phyloP scores from a whole-genome alignment of 1,284 basidiomycete species.

The Fomitopsis schrenkii region DNA sequence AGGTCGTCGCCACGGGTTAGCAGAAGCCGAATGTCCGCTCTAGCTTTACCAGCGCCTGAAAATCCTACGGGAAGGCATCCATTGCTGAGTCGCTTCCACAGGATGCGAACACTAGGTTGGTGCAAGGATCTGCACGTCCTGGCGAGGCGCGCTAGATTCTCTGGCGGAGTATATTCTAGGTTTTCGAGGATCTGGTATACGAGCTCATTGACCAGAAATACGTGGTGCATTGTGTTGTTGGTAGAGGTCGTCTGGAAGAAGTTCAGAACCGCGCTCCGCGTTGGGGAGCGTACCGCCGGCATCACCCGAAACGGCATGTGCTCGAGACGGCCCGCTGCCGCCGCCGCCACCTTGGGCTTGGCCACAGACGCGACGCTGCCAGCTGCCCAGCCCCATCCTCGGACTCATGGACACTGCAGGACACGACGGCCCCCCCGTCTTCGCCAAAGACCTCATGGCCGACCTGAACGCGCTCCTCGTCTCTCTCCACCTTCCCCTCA shows the following conservation, averaged over 20 bases:
- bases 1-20: too few relatives aligned
- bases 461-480: slow-evolving; percentile 45
- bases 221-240: neutral
- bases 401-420: neutral
- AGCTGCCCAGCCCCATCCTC: too few relatives aligned
- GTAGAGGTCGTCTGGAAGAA: too few relatives aligned
- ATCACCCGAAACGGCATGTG: neutral
- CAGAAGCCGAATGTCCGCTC: too few relatives aligned
- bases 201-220: neutral
- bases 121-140: neutral
- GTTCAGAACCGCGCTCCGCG: slow-evolving; percentile 27
- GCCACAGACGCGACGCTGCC: neutral
- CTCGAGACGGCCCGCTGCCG: neutral
- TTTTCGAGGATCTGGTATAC: neutral
- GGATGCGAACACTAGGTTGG: neutral
- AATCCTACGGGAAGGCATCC: too few relatives aligned
- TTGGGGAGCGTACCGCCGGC: neutral
- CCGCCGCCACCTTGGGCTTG: neutral
- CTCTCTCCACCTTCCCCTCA: slow-evolving; percentile 48
- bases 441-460: slow-evolving; percentile 16
- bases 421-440: neutral
- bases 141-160: neutral
- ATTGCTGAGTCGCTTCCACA: neutral
- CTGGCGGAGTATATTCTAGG: neutral
- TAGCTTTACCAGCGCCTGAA: too few relatives aligned